Conservation (phyloP, 2,329 filamentous ascomycete species). For the Ramularia collo-cygni region DNA sequence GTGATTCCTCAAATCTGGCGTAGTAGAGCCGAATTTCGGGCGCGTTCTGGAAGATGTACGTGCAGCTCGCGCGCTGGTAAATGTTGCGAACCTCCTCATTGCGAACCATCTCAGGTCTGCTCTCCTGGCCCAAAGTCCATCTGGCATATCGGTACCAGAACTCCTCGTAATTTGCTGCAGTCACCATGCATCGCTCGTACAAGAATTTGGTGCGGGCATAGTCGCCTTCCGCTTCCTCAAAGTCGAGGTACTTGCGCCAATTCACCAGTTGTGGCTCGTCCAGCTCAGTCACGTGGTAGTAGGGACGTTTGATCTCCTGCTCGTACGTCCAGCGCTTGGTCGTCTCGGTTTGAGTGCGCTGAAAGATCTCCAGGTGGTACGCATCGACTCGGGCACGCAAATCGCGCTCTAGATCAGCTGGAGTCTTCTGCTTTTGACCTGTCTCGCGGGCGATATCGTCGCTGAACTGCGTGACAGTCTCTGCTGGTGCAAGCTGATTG, state of each 20-base stretch:
- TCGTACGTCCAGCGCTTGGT: slow-evolving; percentile 93
- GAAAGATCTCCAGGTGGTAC: slow-evolving; percentile 74
- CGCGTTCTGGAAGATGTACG: slow-evolving; percentile 80
- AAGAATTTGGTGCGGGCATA: slow-evolving; percentile 69
- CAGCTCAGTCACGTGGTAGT: slow-evolving; percentile 92
- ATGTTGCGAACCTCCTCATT: slow-evolving; percentile 79
- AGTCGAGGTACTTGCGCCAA: slow-evolving; percentile 95
- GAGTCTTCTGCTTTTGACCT: slow-evolving; percentile 55
- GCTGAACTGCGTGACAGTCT: slow-evolving; percentile 61
- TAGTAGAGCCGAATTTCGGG: slow-evolving; percentile 82
- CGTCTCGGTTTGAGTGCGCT: slow-evolving; percentile 76
- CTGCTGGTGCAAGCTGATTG: slow-evolving; percentile 61
- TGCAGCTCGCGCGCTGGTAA: slow-evolving; percentile 75
- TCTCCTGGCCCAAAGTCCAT: slow-evolving; percentile 79
- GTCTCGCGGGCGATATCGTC: slow-evolving; percentile 65
- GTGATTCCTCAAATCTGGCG: slow-evolving; percentile 89
- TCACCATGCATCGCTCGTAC: slow-evolving; percentile 90
- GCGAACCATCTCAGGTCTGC: slow-evolving; percentile 81
- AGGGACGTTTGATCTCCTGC: slow-evolving; percentile 87
- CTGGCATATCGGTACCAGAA: slow-evolving; percentile 97
- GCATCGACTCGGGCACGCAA: slow-evolving; percentile 72
- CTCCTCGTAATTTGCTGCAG: slow-evolving; percentile 90
- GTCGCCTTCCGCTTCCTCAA: slow-evolving; percentile 80
- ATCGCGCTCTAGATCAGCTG: slow-evolving; percentile 76
- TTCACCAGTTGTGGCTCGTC: slow-evolving; percentile 78